Evolutionary conservation across 257 asterid genomes (phyloP).

Genomic region (Gentiana macrophylla): DNA sequence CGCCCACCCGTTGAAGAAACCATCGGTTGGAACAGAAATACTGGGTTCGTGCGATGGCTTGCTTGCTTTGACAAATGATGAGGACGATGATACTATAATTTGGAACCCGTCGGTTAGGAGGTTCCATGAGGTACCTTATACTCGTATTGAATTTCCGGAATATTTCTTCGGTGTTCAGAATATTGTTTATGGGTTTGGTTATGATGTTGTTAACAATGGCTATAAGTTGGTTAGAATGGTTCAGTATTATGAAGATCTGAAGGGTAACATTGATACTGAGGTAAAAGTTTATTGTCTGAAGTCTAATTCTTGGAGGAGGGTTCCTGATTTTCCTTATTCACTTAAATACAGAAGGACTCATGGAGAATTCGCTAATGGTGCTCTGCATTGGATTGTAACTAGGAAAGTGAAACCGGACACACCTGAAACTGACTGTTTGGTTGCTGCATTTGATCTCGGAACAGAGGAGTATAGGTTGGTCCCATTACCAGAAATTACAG

Average conservation of each 20-base stretch:
- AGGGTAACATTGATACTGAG: slow-evolving; percentile 3
- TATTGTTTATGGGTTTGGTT: slow-evolving; percentile 8
- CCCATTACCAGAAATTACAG: slow-evolving; percentile 1
- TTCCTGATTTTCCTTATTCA: slow-evolving; percentile 6
- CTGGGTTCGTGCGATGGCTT: slow-evolving; percentile 14
- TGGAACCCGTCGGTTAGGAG: slow-evolving; percentile 18
- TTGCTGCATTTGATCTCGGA: slow-evolving; percentile 10
- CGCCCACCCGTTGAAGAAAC: slow-evolving; percentile 9
- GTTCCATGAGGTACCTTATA: slow-evolving; percentile 1
- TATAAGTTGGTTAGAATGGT: slow-evolving; percentile 9
- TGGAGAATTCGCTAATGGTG: slow-evolving; percentile 4
- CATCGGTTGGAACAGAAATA: slow-evolving; percentile 2
- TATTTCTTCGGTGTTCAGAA: background rate
- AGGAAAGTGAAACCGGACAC: background rate
- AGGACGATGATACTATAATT: slow-evolving; percentile 4
- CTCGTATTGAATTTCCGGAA: background rate
- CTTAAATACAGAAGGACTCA: background rate
- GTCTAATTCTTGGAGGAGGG: slow-evolving; percentile 3
- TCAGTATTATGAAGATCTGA: background rate
- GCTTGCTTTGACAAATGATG: background rate
- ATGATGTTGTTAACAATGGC: slow-evolving; percentile 10
- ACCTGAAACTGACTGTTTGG: background rate
- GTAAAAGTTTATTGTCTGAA: slow-evolving; percentile 5
- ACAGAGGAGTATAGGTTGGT: slow-evolving; percentile 3
- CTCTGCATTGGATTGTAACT: slow-evolving; percentile 2